A percentile compares a stretch with the other conserved stretches of the same genome.
Evolutionary conservation across 2,329 filamentous ascomycete species (phyloP).

Genomic region (Botrytis medusae): DNA sequence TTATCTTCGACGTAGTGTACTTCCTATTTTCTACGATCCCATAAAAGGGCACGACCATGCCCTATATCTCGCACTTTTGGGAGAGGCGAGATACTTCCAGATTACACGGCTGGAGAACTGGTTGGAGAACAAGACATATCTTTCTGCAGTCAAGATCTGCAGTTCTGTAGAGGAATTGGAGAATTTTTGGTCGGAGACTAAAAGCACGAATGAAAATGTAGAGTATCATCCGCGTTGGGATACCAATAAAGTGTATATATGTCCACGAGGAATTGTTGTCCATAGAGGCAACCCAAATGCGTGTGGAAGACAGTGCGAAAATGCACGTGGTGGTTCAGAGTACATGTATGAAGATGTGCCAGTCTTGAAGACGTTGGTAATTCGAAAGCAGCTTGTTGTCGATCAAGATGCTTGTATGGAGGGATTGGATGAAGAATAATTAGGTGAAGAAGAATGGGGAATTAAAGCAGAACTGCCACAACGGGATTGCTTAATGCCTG

Average conservation of each 20-base stretch:
- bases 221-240: constrained; percentile 23
- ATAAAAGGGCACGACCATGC: constrained; percentile 39
- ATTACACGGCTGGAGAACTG: constrained; percentile 38
- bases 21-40: constrained; percentile 42
- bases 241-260: constrained; percentile 46
- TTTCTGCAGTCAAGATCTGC: constrained; percentile 11
- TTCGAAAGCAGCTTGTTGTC: constrained; percentile 7
- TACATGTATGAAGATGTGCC: neutral
- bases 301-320: constrained; percentile 11
- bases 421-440: neutral
- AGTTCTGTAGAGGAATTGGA: constrained; percentile 22
- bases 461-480: neutral
- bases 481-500: neutral
- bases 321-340: neutral
- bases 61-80: constrained; percentile 39
- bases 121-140: constrained; percentile 26
- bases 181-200: neutral
- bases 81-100: constrained; percentile 41
- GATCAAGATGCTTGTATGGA: constrained; percentile 5
- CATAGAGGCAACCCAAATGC: constrained; percentile 26
- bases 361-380: neutral
- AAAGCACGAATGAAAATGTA: neutral
- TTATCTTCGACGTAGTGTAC: constrained; percentile 40
- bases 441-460: neutral
- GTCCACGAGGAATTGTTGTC: constrained; percentile 32